Evolutionary conservation across 768 basidiomycete genomes (phyloP).

Genomic region (Cantharellus anzutake): DNA sequence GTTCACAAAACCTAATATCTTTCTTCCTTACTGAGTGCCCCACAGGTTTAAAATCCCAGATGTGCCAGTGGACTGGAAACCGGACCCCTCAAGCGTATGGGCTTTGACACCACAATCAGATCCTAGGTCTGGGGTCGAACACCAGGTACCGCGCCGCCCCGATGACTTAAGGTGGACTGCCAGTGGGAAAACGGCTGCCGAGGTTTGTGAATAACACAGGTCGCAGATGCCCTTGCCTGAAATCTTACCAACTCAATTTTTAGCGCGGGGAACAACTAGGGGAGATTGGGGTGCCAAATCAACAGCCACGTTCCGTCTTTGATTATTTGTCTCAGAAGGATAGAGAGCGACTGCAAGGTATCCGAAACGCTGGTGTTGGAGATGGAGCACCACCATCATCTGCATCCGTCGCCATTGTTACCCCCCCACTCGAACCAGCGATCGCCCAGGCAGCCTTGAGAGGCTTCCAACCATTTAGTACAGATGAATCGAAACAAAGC

Average conservation of each 20-base stretch:
- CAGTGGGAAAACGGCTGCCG: conserved; percentile 34
- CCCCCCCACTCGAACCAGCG: conserved; percentile 51
- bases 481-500: conserved; percentile 58
- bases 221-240: conserved; percentile 2
- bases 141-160: not conserved
- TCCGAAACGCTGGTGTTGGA: conserved; percentile 20
- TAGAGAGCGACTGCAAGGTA: conserved; percentile 58
- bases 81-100: conserved; percentile 71
- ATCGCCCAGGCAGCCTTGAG: conserved; percentile 70
- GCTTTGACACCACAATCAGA: conserved; percentile 2
- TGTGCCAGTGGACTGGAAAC: conserved; percentile 67
- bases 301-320: conserved; percentile 60
- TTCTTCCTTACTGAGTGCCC: not conserved
- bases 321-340: conserved; percentile 90
- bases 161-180: conserved; percentile 8
- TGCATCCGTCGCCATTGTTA: conserved; percentile 12
- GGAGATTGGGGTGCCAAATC: conserved; percentile 51
- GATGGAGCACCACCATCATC: not conserved
- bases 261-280: conserved; percentile 74
- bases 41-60: conserved; percentile 69
- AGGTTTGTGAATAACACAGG: conserved; percentile 30
- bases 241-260: not conserved
- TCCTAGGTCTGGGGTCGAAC: not conserved
- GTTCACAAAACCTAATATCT: not conserved
- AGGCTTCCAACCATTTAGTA: conserved; percentile 79